Evolutionary conservation across 257 asterid genomes (phyloP).

Genomic region (Forsythia suspensa): DNA sequence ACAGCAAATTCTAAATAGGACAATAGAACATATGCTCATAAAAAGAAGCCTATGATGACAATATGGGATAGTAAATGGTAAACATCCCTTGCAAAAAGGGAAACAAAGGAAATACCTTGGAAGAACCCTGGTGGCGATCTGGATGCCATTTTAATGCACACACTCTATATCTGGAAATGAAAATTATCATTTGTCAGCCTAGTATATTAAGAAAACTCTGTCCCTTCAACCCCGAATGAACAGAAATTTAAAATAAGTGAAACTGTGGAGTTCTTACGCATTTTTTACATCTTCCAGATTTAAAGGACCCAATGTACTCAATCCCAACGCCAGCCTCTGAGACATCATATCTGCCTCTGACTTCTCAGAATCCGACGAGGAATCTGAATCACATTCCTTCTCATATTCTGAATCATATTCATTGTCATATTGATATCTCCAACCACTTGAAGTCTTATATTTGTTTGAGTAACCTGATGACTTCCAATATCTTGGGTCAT

Average conservation of each 20-base stretch:
- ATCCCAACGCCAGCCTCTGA: constrained; percentile 74
- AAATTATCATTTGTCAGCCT: constrained; percentile 7
- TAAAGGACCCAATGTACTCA: constrained; percentile 72
- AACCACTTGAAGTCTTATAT: constrained; percentile 29
- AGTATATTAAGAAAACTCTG: not conserved
- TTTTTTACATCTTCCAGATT: constrained; percentile 70
- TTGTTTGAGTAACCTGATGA: constrained; percentile 50
- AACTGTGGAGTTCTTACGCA: constrained; percentile 58
- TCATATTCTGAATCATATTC: constrained; percentile 37
- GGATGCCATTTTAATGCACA: constrained; percentile 99
- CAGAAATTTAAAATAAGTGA: constrained; percentile 8
- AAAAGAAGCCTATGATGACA: not conserved
- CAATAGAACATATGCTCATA: not conserved
- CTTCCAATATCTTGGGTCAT: constrained; percentile 49
- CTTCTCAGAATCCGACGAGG: constrained; percentile 38
- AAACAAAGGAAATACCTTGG: constrained; percentile 48
- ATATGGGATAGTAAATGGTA: too few species aligned
- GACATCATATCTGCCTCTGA: constrained; percentile 39
- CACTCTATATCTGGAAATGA: constrained; percentile 62
- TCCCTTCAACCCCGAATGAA: not conserved
- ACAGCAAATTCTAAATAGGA: not conserved
- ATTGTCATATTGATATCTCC: constrained; percentile 40
- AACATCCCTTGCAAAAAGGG: not conserved
- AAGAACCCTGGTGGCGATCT: constrained; percentile 90
- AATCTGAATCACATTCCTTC: not conserved